Percentiles rank a stretch among this genome's conserved stretches.
These are phyloP conservation scores for Puccinia hordei DNA, from an alignment of 1,284 basidiomycete species.

Conservation along the genomic window DNA sequence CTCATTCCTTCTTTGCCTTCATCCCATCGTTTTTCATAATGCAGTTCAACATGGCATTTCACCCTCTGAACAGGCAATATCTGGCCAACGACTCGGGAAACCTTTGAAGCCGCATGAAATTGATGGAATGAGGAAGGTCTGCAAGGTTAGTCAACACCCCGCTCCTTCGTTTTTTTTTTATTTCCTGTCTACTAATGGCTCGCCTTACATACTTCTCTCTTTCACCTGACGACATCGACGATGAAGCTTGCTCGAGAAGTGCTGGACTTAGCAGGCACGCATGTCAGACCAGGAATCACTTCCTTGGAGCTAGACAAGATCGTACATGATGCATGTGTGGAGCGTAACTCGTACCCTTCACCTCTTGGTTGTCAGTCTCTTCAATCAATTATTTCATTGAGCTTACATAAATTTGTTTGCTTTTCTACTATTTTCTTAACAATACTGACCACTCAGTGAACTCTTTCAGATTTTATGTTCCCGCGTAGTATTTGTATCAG, in stretches of 20 bases:
- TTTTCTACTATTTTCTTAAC: not conserved
- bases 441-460: not conserved
- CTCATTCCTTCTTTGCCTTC: not conserved
- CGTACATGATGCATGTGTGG: conserved; percentile 89
- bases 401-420: not conserved
- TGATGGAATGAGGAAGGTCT: conserved; percentile 75
- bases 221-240: conserved; percentile 44
- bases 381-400: not conserved
- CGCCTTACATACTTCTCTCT: conserved; percentile 33
- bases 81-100: conserved; percentile 43
- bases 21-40: not conserved
- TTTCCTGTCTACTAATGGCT: too few relatives aligned
- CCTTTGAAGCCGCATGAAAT: conserved; percentile 68
- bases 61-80: conserved; percentile 50
- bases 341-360: conserved; percentile 88
- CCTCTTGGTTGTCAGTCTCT: conserved; percentile 71
- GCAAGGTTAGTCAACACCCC: conserved; percentile 65
- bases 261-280: conserved; percentile 81
- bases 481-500: conserved; percentile 97
- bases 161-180: not conserved
- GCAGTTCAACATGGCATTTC: conserved; percentile 47
- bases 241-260: conserved; percentile 82
- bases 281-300: conserved; percentile 83
- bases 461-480: conserved; percentile 68
- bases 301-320: conserved; percentile 89